phyloP scores from a whole-genome alignment of 805 yeast species.

The Lipomyces sp. region DNA sequence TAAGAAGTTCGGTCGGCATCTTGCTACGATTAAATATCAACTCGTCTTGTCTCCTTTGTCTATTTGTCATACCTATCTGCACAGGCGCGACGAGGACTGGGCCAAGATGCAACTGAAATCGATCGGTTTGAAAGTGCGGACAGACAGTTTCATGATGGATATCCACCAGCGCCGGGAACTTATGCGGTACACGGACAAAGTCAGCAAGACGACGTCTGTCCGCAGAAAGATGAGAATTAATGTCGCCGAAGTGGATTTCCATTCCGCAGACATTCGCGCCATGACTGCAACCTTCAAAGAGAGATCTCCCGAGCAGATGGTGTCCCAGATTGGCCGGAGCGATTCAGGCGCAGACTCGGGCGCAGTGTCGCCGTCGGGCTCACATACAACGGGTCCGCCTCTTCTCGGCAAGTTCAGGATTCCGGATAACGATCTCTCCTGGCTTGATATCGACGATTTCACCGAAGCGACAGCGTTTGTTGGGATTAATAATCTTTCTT shows the following conservation, averaged over 20 bases:
- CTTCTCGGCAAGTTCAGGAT: constrained; percentile 34
- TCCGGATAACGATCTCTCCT: constrained; percentile 42
- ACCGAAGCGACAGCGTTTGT: constrained; percentile 52
- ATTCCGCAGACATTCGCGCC: constrained; percentile 65
- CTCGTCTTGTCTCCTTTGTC: constrained; percentile 70
- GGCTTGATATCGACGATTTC: constrained; percentile 78
- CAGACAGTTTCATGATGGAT: constrained; percentile 57
- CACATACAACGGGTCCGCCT: constrained; percentile 30
- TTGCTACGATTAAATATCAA: constrained; percentile 75
- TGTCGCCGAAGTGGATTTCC: constrained; percentile 66
- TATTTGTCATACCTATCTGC: constrained; percentile 65
- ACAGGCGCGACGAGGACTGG: constrained; percentile 45
- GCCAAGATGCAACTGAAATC: constrained; percentile 45
- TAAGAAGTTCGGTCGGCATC: constrained; percentile 70
- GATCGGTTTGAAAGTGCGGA: constrained; percentile 67
- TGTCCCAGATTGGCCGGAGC: constrained; percentile 27
- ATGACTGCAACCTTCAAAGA: constrained; percentile 64
- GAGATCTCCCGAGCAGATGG: constrained; percentile 45
- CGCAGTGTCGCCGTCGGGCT: constrained; percentile 14
- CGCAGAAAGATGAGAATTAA: constrained; percentile 57
- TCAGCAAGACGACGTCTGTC: constrained; percentile 9
- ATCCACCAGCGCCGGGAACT: constrained; percentile 55
- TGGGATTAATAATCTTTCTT: constrained; percentile 32
- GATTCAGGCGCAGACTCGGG: constrained; percentile 27
- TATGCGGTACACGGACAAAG: constrained; percentile 17